These are phyloP conservation scores for Heteromeles arbutifolia DNA, from an alignment of 306 rosid species.

Conservation along the genomic window DNA sequence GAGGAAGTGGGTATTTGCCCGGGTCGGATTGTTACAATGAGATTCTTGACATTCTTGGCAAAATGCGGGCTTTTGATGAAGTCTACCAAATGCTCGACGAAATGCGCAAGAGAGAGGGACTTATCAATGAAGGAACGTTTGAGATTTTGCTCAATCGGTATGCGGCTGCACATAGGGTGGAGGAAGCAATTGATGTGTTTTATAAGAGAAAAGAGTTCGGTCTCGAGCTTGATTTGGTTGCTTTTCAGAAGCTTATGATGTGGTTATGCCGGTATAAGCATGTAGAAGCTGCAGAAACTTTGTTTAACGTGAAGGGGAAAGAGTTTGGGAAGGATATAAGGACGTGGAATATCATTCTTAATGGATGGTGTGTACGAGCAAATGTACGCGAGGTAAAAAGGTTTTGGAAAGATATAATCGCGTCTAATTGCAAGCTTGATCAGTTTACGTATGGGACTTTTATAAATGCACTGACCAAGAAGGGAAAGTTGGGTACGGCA, in stretches of 20 bases:
- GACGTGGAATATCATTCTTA: conserved; percentile 64
- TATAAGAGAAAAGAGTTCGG: conserved; percentile 44
- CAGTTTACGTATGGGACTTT: conserved; percentile 48
- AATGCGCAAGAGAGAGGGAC: conserved; percentile 49
- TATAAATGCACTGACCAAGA: conserved; percentile 65
- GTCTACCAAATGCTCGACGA: conserved; percentile 56
- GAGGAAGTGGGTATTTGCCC: conserved; percentile 19
- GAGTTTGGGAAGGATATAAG: conserved; percentile 46
- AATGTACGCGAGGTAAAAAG: conserved; percentile 63
- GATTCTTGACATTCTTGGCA: conserved; percentile 56
- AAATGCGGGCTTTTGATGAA: conserved; percentile 43
- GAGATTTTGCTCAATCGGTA: conserved; percentile 41
- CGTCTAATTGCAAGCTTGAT: conserved; percentile 58
- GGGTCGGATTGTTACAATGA: conserved; percentile 45
- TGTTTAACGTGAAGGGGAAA: conserved; percentile 37
- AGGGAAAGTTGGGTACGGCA: conserved; percentile 67
- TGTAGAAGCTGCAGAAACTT: conserved; percentile 65
- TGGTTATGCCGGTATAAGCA: conserved; percentile 71
- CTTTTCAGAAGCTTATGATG: conserved; percentile 57
- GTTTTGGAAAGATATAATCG: conserved; percentile 62
- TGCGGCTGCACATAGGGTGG: conserved; percentile 60
- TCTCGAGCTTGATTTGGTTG: conserved; percentile 27
- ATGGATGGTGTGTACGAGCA: conserved; percentile 81
- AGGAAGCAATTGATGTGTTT: conserved; percentile 49
- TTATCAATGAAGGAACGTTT: conserved; percentile 38